Evolutionary conservation across 2,329 filamentous ascomycete genomes (phyloP), one percentile per base, ranked within the genome.

Genomic region (Fusarium begoniae): DNA sequence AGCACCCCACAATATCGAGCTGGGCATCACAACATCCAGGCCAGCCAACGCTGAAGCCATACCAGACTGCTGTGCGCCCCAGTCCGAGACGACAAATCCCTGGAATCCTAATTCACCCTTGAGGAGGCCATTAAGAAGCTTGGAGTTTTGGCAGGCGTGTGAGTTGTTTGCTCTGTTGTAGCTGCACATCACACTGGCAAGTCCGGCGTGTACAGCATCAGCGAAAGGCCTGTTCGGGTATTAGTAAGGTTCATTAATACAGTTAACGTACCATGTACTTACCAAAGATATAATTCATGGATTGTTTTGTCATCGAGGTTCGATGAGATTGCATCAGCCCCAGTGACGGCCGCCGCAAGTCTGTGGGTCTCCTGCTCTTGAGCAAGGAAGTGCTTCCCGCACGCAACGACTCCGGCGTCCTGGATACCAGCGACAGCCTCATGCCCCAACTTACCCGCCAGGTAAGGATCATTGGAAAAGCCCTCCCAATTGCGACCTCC

Each of bases 141-240:
- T 70, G 0, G 66, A 70, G 59, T 70, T 70, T 5, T 69, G 66
- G 18, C 66, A 70, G 3, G 58, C 67, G 10, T 70, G 82, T 1
- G 89, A 90, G 75, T 93, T 94, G 62, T 92, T 85, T 7, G 90
- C 82, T 75, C 90, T 90, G 77, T 93, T 92, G 74, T 97, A 97
- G 4, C 90, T 89, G 79, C 93, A 94, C 94, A 97, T 97, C 60
- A 96, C 85, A 8, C 90, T 91, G 3, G 89, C 92, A 4, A 94
- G 93, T 26, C 94, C 94, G 9, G 92, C 93, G 64, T 88, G 89
- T 28, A 97, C 86, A 8, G 91, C 91, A 73, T 95, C 91, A 0
- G 91, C 90, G 79, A 95, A 95, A 0, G 93, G 93, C 66, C 66
- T 63, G 10, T 28, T 1, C 5, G 1, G 10, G 6, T 2, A 24